Conservation (phyloP, 768 basidiomycete species). For the Collybiopsis confluens region DNA sequence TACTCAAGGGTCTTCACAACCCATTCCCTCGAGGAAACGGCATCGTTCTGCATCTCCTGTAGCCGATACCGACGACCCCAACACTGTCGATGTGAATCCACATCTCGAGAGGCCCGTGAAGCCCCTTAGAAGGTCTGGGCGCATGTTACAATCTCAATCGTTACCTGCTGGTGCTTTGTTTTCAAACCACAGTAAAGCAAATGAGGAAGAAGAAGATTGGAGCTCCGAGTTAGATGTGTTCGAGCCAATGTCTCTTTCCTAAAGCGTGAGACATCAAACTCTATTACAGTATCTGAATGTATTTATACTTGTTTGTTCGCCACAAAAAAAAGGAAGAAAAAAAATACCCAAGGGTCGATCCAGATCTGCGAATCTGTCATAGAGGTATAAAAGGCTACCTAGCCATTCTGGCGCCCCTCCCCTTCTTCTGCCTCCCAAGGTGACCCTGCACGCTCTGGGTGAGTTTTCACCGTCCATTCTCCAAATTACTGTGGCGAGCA, state of each 20-base stretch:
- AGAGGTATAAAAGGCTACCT: no score
- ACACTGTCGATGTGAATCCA: conserved; percentile 15
- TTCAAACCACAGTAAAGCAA: not conserved
- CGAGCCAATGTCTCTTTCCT: conserved; percentile 15
- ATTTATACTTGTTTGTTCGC: no score
- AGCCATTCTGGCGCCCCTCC: no score
- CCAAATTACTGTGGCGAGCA: no score
- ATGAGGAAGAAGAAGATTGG: conserved; percentile 37
- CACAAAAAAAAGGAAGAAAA: no score
- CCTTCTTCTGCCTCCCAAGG: no score
- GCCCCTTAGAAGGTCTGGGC: conserved; percentile 33
- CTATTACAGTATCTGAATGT: no score
- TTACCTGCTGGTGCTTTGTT: conserved; percentile 25
- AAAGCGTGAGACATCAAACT: not conserved
- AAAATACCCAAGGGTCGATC: no score
- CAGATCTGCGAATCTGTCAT: no score
- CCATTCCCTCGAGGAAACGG: conserved; percentile 29
- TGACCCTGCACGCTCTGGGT: no score
- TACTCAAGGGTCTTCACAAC: not conserved
- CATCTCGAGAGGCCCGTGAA: conserved; percentile 34
- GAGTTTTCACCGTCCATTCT: no score
- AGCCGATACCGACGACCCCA: conserved; percentile 19
- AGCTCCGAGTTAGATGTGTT: conserved; percentile 21
- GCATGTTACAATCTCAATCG: conserved; percentile 31
- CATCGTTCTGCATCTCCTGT: conserved; percentile 27